Evolutionary conservation across 2,329 filamentous ascomycete species (phyloP).

Genomic region (Chaetomiaceae sp.): DNA sequence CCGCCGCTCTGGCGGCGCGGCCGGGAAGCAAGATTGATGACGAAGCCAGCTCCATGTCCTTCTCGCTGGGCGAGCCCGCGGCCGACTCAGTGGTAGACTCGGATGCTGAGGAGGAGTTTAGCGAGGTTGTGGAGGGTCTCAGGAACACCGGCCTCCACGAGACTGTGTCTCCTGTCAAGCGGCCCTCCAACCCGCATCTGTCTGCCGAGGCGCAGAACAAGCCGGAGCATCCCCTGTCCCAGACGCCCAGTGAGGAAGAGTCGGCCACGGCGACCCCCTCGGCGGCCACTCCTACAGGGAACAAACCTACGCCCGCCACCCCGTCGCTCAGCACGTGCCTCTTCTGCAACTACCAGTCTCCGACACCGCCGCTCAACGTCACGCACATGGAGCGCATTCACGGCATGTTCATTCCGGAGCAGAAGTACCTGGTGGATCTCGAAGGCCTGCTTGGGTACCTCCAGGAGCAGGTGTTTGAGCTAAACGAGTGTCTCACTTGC

Average conservation of each 20-base stretch:
- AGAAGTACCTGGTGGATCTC: constrained; percentile 73
- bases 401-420: constrained; percentile 94
- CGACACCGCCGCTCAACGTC: constrained; percentile 69
- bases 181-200: constrained; percentile 48
- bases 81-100: constrained; percentile 51
- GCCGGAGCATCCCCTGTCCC: constrained; percentile 42
- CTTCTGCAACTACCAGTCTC: constrained; percentile 87
- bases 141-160: constrained; percentile 55
- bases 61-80: constrained; percentile 77
- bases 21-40: constrained; percentile 47
- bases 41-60: constrained; percentile 76
- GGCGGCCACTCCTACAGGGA: constrained; percentile 25
- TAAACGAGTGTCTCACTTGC: constrained; percentile 83
- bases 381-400: constrained; percentile 89
- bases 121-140: constrained; percentile 70
- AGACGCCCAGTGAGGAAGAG: constrained; percentile 34
- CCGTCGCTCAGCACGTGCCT: constrained; percentile 60
- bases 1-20: constrained; percentile 42
- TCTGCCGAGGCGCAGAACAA: constrained; percentile 39
- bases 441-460: constrained; percentile 77
- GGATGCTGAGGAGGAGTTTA: constrained; percentile 70
- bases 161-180: constrained; percentile 47
- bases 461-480: constrained; percentile 71
- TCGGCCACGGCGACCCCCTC: constrained; percentile 22
- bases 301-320: constrained; percentile 31